These are phyloP conservation scores for Pyricularia sp. DNA, from an alignment of 2,329 filamentous ascomycete genomes.

Conservation along the genomic window DNA sequence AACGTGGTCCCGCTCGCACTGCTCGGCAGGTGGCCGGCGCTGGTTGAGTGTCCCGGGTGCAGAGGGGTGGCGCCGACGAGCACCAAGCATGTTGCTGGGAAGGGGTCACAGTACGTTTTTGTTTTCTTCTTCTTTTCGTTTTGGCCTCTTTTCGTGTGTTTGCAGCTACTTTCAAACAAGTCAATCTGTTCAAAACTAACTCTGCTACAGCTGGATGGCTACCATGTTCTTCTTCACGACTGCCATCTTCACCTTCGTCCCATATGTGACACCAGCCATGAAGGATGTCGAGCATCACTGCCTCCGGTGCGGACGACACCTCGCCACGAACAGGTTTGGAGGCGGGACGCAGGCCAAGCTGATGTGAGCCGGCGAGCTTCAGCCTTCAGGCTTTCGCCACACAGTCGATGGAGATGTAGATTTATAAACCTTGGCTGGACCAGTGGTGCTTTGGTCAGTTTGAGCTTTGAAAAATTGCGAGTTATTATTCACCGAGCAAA, in stretches of 20 bases:
- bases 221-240: not conserved
- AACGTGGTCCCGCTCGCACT: slow-evolving; percentile 8
- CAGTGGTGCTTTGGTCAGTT: too few species aligned
- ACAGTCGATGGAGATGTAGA: too few species aligned
- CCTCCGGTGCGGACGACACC: not conserved
- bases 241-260: not conserved
- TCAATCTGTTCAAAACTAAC: not conserved
- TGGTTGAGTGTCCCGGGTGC: slow-evolving; percentile 8
- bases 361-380: not conserved
- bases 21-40: slow-evolving; percentile 7
- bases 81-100: not conserved
- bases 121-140: not conserved
- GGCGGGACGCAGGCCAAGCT: slow-evolving; percentile 2
- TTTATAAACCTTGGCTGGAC: too few species aligned
- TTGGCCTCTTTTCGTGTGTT: too few species aligned
- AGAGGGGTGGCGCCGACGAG: slow-evolving; percentile 2
- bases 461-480: too few species aligned
- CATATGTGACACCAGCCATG: not conserved
- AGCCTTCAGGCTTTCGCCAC: too few species aligned
- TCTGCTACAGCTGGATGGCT: not conserved
- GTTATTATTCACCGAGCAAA: too few species aligned
- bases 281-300: slow-evolving; percentile 1
- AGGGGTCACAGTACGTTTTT: not conserved
- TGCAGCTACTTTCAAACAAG: too few species aligned
- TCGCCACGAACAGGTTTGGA: not conserved